phyloP scores from a whole-genome alignment of 1,139 yeast genomes.

The Debaryomyces subglobosus region DNA sequence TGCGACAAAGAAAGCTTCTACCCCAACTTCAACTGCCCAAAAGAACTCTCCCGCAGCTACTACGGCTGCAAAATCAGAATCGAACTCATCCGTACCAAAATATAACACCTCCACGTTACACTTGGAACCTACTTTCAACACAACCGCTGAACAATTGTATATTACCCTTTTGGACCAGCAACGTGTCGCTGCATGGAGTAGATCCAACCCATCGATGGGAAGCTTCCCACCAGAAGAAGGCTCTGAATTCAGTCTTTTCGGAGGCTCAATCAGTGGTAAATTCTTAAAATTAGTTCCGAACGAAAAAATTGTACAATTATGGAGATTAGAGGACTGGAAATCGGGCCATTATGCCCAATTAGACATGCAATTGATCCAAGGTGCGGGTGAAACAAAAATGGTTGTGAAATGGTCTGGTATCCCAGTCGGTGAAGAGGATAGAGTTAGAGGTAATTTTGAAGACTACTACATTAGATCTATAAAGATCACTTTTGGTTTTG shows the following conservation, averaged over 20 bases:
- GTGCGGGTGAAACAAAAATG: constrained; percentile 79
- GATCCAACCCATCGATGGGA: constrained; percentile 68
- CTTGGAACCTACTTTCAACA: constrained; percentile 79
- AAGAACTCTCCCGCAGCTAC: constrained; percentile 14
- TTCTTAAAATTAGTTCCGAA: constrained; percentile 60
- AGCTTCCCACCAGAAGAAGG: constrained; percentile 58
- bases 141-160: constrained; percentile 84
- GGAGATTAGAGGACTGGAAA: constrained; percentile 94
- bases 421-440: constrained; percentile 96
- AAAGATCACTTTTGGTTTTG: constrained; percentile 91
- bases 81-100: constrained; percentile 43
- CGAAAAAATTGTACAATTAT: constrained; percentile 65
- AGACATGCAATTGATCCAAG: constrained; percentile 68
- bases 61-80: constrained; percentile 22
- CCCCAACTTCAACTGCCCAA: constrained; percentile 14
- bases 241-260: constrained; percentile 70
- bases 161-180: constrained; percentile 73
- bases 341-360: constrained; percentile 75
- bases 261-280: constrained; percentile 85
- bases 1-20: constrained; percentile 9
- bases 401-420: constrained; percentile 85
- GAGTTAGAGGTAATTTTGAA: constrained; percentile 81
- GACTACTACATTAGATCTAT: constrained; percentile 87
- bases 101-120: constrained; percentile 82
- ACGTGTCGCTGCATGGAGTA: constrained; percentile 86